phyloP scores from a whole-genome alignment of 768 basidiomycete genomes.

The Royoungia palumana region DNA sequence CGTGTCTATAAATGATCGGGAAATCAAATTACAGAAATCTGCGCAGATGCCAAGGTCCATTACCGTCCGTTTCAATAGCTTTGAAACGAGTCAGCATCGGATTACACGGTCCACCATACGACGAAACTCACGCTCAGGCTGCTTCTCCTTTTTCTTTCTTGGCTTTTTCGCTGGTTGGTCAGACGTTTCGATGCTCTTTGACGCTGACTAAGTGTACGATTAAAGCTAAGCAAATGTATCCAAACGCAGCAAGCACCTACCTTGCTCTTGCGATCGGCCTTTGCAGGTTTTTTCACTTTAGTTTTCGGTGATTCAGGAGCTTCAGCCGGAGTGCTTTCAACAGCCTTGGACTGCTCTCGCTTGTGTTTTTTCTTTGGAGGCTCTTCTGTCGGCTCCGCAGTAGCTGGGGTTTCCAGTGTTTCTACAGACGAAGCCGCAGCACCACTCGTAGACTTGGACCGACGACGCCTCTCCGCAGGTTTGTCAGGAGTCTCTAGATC shows the following conservation, averaged over 20 bases:
- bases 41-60: neutral
- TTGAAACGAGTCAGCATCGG: neutral
- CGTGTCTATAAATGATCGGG: slow-evolving; percentile 3
- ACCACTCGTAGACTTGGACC: slow-evolving; percentile 6
- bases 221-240: neutral
- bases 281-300: slow-evolving; percentile 4
- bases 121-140: slow-evolving; percentile 13
- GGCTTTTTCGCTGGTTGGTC: slow-evolving; percentile 3
- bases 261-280: slow-evolving; percentile 2
- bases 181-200: neutral
- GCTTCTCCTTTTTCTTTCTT: slow-evolving; percentile 10
- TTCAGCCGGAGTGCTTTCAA: slow-evolving; percentile 10
- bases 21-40: neutral
- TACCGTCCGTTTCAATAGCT: slow-evolving; percentile 9
- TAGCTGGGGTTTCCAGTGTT: neutral
- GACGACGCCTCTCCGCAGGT: neutral
- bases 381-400: neutral
- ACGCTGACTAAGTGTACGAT: slow-evolving; percentile 7
- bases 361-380: slow-evolving; percentile 20
- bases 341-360: slow-evolving; percentile 9
- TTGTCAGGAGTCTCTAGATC: neutral
- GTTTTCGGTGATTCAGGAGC: slow-evolving; percentile 1
- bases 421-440: neutral
- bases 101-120: neutral
- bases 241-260: slow-evolving; percentile 5